A percentile compares a stretch with the other conserved stretches of the same genome.
These are phyloP conservation scores for Tuber brumale DNA, from an alignment of 495 filamentous ascomycete genomes.

Conservation along the genomic window DNA sequence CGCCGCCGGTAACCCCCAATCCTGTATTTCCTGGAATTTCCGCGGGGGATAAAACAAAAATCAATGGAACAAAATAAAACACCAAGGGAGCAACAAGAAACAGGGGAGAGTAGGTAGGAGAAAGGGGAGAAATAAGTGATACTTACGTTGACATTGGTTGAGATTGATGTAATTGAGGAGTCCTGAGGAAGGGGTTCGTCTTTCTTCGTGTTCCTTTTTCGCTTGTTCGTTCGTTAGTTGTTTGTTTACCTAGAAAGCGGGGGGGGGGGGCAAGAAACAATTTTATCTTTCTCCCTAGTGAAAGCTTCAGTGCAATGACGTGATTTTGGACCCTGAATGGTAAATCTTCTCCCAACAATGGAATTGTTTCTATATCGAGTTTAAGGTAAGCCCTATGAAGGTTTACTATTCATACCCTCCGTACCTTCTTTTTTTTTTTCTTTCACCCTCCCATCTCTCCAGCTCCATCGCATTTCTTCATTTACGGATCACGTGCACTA, in stretches of 20 bases:
- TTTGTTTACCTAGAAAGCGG: neutral
- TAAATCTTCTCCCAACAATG: neutral
- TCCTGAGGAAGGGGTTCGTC: neutral
- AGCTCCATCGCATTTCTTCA: neutral
- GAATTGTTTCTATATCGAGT: neutral
- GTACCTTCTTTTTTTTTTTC: neutral
- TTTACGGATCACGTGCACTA: neutral
- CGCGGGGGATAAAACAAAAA: neutral
- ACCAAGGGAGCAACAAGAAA: neutral
- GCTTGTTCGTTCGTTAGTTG: neutral
- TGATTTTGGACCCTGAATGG: slow-evolving; percentile 29
- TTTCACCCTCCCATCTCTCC: neutral
- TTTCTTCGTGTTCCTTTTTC: neutral
- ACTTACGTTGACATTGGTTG: neutral
- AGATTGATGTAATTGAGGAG: neutral
- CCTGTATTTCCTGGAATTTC: neutral
- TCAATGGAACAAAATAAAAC: neutral
- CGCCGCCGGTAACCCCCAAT: neutral
- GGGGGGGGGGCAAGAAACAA: neutral
- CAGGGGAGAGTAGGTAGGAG: neutral
- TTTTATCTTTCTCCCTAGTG: slow-evolving; percentile 7
- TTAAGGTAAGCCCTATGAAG: neutral
- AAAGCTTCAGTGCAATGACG: slow-evolving; percentile 27
- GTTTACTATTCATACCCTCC: neutral
- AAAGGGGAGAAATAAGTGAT: neutral